Percentiles rank a stretch among this genome's conserved stretches.
Conservation (phyloP, 2,329 filamentous ascomycete genomes). For the Fusarium haematococcum region DNA sequence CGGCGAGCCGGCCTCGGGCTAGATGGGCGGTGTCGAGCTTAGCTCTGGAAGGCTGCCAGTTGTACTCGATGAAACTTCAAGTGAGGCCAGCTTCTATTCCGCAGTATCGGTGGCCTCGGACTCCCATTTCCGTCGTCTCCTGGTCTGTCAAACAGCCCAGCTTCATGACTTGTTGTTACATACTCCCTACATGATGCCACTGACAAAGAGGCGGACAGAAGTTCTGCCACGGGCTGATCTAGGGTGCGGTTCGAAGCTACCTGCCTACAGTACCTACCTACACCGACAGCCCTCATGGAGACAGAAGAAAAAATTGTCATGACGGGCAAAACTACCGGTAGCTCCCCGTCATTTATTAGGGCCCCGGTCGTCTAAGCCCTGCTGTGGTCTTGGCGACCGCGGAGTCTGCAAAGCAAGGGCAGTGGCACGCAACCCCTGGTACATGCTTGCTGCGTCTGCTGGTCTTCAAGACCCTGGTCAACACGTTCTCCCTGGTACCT, state of each 20-base stretch:
- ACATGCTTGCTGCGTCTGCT: conserved; percentile 35
- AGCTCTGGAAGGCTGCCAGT: conserved; percentile 37
- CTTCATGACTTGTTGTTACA: not conserved
- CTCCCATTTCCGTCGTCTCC: conserved; percentile 14
- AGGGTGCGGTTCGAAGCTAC: conserved; percentile 4
- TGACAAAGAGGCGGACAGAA: not conserved
- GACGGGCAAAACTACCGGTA: conserved; percentile 41
- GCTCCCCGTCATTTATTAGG: conserved; percentile 41
- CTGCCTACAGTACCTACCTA: conserved; percentile 5
- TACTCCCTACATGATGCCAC: not conserved
- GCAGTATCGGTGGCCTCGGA: conserved; percentile 34
- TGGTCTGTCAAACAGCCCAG: conserved; percentile 9
- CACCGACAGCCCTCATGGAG: conserved; percentile 31
- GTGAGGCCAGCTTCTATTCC: conserved; percentile 36
- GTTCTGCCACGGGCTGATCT: not conserved
- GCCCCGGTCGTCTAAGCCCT: conserved; percentile 43
- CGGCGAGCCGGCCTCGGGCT: conserved; percentile 40
- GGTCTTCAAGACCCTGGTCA: conserved; percentile 35
- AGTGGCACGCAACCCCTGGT: conserved; percentile 31
- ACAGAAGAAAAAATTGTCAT: conserved; percentile 24
- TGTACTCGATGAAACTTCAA: conserved; percentile 23
- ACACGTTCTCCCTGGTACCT: conserved; percentile 42
- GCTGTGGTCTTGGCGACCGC: conserved; percentile 35
- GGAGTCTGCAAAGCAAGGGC: conserved; percentile 34
- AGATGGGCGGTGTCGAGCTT: conserved; percentile 44